Evolutionary conservation across 345 rosid species (phyloP), one percentile per base, ranked within the genome.

Genomic region (Erysimum cheiranthoides): DNA sequence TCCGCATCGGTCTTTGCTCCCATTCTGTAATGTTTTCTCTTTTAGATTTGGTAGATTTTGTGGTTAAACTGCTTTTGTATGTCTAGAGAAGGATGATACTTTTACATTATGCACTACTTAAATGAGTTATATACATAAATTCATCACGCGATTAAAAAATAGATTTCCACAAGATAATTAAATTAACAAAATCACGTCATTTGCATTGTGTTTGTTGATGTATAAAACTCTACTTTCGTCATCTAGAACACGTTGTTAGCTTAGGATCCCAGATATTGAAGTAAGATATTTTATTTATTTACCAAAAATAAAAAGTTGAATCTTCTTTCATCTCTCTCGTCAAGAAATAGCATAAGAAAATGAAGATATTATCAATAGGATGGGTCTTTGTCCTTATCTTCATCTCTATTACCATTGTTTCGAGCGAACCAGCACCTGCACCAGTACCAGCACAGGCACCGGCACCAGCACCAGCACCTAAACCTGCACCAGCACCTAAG

Each of bases 171-270:
- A 61, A 61, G 34, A 39, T 61, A 60, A 4, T 5, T 16, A 43
- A 13, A 42, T 16, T 5, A 0, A 34, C 8, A 25, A 49, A 39
- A 50, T 7, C 77, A 73, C 77, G 52, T 18, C 36, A 52, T 40
- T 30, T 63, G 35, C 54, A 18, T 52, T 64, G 63, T 32, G 56
- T 18, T 73, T 73, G 70, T 51, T 73, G 30, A 52, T 73, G 54
- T 73, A 31, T 13, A 62, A 53, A 72, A 72, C 54, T 52, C 54
- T 40, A 30, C 32, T 52, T 51, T 28, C 46, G 25, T 52, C 62
- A 61, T 72, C 13, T 50, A 28, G 14, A 72, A 30, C 76, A 60
- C 67, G 75, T 49, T 71, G 8, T 35, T 35, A 58, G 13, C 4
- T 68, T 53, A 56, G 52, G 25, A 45, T 5, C 4, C 31, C 21